Evolutionary conservation across 495 filamentous ascomycete species (phyloP).

Genomic region (Lasiosphaeria ovina): DNA sequence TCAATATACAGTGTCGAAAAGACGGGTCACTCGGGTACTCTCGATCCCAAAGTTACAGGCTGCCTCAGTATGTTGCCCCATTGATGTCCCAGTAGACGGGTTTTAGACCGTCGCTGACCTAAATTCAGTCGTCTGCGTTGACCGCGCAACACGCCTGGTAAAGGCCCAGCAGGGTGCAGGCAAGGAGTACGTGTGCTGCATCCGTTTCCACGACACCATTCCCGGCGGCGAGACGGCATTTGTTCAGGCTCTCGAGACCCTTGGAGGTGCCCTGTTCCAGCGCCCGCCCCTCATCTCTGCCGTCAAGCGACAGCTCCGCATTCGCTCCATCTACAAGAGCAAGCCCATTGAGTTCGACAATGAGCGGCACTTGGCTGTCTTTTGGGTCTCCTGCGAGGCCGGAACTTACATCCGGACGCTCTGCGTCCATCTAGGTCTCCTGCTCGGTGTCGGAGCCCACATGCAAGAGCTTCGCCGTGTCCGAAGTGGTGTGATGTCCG

Average conservation of each 20-base stretch:
- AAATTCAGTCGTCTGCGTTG: constrained; percentile 71
- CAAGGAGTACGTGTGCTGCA: constrained; percentile 79
- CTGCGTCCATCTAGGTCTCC: constrained; percentile 90
- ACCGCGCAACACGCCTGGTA: constrained; percentile 92
- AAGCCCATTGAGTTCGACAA: constrained; percentile 97
- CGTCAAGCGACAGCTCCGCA: constrained; percentile 96
- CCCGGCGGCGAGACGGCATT: constrained; percentile 89
- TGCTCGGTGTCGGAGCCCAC: constrained; percentile 92
- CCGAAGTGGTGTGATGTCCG: constrained; percentile 89
- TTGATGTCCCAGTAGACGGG: too few relatives aligned
- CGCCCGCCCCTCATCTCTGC: constrained; percentile 95
- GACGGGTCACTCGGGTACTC: constrained; percentile 94
- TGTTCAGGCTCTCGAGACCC: constrained; percentile 82
- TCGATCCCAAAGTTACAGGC: constrained; percentile 79
- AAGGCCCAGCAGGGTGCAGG: constrained; percentile 98
- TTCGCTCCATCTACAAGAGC: constrained; percentile 93
- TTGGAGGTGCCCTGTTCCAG: constrained; percentile 96
- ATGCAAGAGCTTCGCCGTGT: constrained; percentile 98
- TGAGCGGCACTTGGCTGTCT: constrained; percentile 93
- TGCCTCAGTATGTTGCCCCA: constrained; percentile 61
- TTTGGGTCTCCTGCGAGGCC: constrained; percentile 99
- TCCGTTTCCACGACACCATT: constrained; percentile 88
- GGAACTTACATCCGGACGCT: constrained; percentile 98
- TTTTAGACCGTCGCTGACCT: background rate
- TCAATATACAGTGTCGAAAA: constrained; percentile 73